phyloP scores from a whole-genome alignment of 2,329 filamentous ascomycete species.

The Hyphodiscus sp. region DNA sequence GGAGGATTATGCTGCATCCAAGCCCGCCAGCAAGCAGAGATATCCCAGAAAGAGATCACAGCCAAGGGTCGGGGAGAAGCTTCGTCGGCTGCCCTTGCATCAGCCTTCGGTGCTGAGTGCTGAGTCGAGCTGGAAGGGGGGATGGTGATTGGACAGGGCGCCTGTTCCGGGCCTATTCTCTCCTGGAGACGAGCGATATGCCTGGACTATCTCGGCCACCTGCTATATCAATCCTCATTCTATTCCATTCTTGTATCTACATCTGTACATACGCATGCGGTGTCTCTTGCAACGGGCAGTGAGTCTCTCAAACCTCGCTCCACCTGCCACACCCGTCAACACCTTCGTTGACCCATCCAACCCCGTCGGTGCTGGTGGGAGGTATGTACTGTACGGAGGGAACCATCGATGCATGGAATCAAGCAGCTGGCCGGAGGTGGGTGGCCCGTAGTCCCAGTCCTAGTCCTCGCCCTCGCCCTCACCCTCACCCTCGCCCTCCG shows the following conservation, averaged over 20 bases:
- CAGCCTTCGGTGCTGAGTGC: not conserved
- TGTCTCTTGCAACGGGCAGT: not conserved
- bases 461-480: not conserved
- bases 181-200: slow-evolving; percentile 18
- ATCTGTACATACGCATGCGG: slow-evolving; percentile 11
- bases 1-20: not conserved
- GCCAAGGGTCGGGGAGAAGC: slow-evolving; percentile 2
- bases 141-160: not conserved
- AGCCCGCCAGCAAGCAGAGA: not conserved
- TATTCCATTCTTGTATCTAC: too few relatives aligned
- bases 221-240: not conserved
- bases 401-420: not conserved
- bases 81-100: slow-evolving; percentile 16
- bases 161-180: not conserved
- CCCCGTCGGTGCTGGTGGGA: too few relatives aligned
- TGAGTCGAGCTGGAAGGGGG: not conserved
- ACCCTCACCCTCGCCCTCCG: too few relatives aligned
- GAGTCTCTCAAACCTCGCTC: not conserved
- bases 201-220: not conserved
- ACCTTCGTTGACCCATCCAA: too few relatives aligned
- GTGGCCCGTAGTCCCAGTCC: slow-evolving; percentile 1
- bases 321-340: too few relatives aligned
- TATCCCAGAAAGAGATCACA: not conserved
- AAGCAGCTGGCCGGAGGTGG: slow-evolving; percentile 5
- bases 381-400: too few relatives aligned